Conservation (phyloP, 2,329 filamentous ascomycete genomes). For the Fusarium sp. region DNA sequence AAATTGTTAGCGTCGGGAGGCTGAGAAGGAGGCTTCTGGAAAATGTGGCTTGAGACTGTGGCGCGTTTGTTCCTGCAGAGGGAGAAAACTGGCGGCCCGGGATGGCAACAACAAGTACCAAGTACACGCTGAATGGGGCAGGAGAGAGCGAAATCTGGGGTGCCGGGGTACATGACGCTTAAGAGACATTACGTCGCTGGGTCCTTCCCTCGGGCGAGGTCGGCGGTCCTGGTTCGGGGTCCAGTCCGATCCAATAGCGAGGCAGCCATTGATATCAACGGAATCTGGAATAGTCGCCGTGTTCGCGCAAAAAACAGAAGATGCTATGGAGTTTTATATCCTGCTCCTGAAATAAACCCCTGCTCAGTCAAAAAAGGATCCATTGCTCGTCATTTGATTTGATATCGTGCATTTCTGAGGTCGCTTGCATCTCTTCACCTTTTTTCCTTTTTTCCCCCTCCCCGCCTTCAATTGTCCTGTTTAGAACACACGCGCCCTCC, state of each 20-base stretch:
- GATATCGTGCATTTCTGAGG: neutral
- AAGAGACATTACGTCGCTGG: neutral
- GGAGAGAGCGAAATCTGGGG: neutral
- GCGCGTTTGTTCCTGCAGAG: neutral
- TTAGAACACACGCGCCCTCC: slow-evolving; percentile 3
- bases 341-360: neutral
- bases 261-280: slow-evolving; percentile 1
- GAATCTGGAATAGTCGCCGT: slow-evolving; percentile 6
- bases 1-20: neutral
- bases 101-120: neutral
- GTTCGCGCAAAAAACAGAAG: neutral
- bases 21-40: neutral
- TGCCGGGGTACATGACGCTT: neutral
- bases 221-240: slow-evolving; percentile 33
- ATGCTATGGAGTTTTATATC: neutral
- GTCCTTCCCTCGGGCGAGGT: slow-evolving; percentile 21
- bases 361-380: slow-evolving; percentile 6
- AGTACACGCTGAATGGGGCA: neutral
- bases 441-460: neutral
- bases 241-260: slow-evolving; percentile 33
- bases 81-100: neutral
- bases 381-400: slow-evolving; percentile 2
- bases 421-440: neutral
- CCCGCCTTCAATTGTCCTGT: neutral
- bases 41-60: neutral